Percentiles rank a stretch among this genome's conserved stretches.
These are phyloP conservation scores for Lodderomyces metapsilosis DNA, from an alignment of 1,139 yeast genomes.

Conservation along the genomic window DNA sequence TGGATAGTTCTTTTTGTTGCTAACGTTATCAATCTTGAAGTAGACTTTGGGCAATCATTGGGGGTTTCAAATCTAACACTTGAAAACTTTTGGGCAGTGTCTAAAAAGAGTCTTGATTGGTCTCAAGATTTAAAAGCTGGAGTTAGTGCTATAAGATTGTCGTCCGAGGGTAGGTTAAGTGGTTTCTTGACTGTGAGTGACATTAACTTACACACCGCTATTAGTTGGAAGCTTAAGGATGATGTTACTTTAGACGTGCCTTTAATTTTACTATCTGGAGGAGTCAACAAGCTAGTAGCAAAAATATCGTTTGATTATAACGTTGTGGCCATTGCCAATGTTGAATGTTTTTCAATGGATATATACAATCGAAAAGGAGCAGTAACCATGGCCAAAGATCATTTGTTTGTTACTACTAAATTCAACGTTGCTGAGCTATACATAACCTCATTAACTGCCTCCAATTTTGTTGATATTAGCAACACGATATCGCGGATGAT, in stretches of 20 bases:
- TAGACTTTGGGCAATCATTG: conserved; percentile 82
- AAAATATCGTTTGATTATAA: conserved; percentile 82
- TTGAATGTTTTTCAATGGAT: conserved; percentile 51
- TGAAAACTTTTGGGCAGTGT: conserved; percentile 66
- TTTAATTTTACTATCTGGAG: conserved; percentile 59
- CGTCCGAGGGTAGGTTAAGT: conserved; percentile 75
- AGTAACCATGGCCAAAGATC: conserved; percentile 50
- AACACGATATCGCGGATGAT: conserved; percentile 70
- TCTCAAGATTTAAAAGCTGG: conserved; percentile 70
- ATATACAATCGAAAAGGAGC: conserved; percentile 68
- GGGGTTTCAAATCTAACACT: conserved; percentile 60
- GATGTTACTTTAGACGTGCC: conserved; percentile 58
- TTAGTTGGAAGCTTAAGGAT: conserved; percentile 60
- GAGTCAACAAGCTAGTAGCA: conserved; percentile 53
- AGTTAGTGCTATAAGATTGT: conserved; percentile 49
- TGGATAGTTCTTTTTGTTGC: conserved; percentile 68
- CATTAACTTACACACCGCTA: conserved; percentile 59
- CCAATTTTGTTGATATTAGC: conserved; percentile 75
- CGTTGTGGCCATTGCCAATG: conserved; percentile 64
- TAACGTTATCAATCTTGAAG: conserved; percentile 49
- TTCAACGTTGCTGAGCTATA: conserved; percentile 60
- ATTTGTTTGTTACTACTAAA: conserved; percentile 55
- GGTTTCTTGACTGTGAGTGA: conserved; percentile 57
- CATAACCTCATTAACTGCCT: conserved; percentile 81
- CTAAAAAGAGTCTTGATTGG: conserved; percentile 68